Percentiles rank a stretch among this genome's conserved stretches.
Evolutionary conservation across 2,329 filamentous ascomycete species (phyloP).

Genomic region (Exophiala spinifera): DNA sequence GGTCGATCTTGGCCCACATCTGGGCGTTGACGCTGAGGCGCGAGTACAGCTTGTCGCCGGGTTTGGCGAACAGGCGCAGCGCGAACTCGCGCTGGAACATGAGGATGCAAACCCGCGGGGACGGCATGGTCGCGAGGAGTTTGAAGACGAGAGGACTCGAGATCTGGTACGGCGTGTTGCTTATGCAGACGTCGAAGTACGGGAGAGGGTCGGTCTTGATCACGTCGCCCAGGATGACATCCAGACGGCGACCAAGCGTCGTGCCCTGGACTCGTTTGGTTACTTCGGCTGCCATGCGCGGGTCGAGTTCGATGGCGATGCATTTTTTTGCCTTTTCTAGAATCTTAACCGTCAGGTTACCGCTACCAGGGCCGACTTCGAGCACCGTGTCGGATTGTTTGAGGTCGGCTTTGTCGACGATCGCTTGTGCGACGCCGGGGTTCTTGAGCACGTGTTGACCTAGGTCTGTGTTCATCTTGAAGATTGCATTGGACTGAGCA

Average conservation of each 20-base stretch:
- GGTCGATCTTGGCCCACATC: conserved; percentile 73
- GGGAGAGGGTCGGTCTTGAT: conserved; percentile 76
- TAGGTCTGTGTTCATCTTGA: conserved; percentile 93
- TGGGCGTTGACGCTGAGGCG: conserved; percentile 90
- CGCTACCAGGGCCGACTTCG: conserved; percentile 87
- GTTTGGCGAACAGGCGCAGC: conserved; percentile 80
- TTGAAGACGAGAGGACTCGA: conserved; percentile 90
- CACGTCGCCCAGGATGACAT: conserved; percentile 86
- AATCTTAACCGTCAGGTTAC: conserved; percentile 85
- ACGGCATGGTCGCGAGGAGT: conserved; percentile 75
- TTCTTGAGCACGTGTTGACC: conserved; percentile 93
- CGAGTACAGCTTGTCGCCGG: conserved; percentile 84
- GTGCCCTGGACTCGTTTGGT: conserved; percentile 91
- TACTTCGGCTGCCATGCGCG: conserved; percentile 92
- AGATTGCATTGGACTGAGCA: conserved; percentile 68
- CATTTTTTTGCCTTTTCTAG: conserved; percentile 80
- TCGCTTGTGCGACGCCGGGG: conserved; percentile 75
- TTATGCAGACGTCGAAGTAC: conserved; percentile 79
- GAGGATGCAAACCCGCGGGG: conserved; percentile 80
- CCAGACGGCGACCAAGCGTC: conserved; percentile 76
- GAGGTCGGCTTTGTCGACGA: conserved; percentile 80
- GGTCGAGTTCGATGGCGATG: conserved; percentile 88
- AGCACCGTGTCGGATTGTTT: conserved; percentile 88
- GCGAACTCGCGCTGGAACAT: conserved; percentile 98
- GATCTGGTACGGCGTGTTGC: conserved; percentile 76